These are phyloP conservation scores for Leccinum disarticulatum DNA, from an alignment of 768 basidiomycete genomes.

Conservation along the genomic window DNA sequence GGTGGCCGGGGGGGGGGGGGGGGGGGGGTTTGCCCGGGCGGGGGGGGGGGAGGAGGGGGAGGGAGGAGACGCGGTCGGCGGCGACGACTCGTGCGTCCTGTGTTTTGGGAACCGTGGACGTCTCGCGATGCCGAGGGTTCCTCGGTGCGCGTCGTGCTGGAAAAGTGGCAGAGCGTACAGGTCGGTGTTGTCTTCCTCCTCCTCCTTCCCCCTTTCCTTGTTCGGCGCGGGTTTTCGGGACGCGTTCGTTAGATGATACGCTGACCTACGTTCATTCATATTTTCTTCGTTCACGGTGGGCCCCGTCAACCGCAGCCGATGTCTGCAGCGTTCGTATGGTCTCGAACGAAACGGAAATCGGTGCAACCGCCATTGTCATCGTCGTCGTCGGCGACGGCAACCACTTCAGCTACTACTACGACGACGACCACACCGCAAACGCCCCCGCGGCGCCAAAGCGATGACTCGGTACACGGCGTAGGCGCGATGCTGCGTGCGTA, in stretches of 20 bases:
- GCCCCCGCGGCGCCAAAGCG: neutral
- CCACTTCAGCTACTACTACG: neutral
- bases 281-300: neutral
- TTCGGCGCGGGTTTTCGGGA: neutral
- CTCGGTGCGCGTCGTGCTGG: neutral
- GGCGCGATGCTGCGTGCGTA: slow-evolving; percentile 8
- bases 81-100: slow-evolving; percentile 18
- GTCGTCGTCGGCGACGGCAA: neutral
- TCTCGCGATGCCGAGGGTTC: neutral
- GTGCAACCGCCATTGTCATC: neutral
- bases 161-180: slow-evolving; percentile 23
- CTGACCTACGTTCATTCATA: neutral
- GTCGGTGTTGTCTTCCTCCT: slow-evolving; percentile 13
- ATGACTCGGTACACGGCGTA: neutral
- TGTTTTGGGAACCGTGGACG: slow-evolving; percentile 24
- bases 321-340: slow-evolving; percentile 22
- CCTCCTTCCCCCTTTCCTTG: neutral
- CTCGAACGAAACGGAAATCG: slow-evolving; percentile 6
- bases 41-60: neutral
- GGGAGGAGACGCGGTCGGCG: slow-evolving; percentile 18
- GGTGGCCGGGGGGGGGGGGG: too few species aligned
- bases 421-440: neutral
- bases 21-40: too few species aligned
- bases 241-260: neutral
- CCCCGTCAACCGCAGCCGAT: slow-evolving; percentile 17